Evolutionary conservation across 805 yeast species (phyloP).

Genomic region (Candida ipomoeae): DNA sequence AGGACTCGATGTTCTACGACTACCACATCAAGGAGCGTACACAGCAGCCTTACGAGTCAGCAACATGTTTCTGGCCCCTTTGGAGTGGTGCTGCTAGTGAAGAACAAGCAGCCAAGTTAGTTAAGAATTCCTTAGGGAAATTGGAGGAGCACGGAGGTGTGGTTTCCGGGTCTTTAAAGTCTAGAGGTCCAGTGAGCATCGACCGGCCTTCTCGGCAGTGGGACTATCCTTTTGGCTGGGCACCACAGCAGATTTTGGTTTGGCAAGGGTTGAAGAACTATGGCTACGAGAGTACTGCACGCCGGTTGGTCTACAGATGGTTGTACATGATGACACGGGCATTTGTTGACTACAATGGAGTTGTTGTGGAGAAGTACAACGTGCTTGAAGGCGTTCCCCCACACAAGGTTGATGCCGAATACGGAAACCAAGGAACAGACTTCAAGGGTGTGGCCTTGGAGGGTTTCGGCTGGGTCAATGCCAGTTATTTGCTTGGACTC

Average conservation of each 20-base stretch:
- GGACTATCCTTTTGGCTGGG: constrained; percentile 99
- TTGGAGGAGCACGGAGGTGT: constrained; percentile 88
- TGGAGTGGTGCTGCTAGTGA: constrained; percentile 71
- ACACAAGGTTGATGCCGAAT: constrained; percentile 90
- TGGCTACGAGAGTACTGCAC: constrained; percentile 60
- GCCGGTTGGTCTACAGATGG: constrained; percentile 83
- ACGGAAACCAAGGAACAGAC: constrained; percentile 93
- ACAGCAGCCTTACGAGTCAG: constrained; percentile 71
- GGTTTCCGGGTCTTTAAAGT: constrained; percentile 72
- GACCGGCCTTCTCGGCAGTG: constrained; percentile 88
- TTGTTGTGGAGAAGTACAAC: constrained; percentile 92
- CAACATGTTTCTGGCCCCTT: constrained; percentile 88
- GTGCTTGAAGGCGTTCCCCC: constrained; percentile 81
- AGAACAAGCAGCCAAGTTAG: constrained; percentile 65
- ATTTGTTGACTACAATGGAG: constrained; percentile 88
- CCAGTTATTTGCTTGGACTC: constrained; percentile 74
- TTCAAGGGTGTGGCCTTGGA: constrained; percentile 91
- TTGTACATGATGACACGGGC: constrained; percentile 82
- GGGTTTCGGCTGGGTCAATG: constrained; percentile 98
- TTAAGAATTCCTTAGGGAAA: constrained; percentile 53
- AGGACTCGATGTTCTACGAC: constrained; percentile 75
- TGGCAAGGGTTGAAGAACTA: constrained; percentile 83
- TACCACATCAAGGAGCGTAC: constrained; percentile 59
- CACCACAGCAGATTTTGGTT: constrained; percentile 93
- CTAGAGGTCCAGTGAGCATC: constrained; percentile 67